Percentiles rank a stretch among this genome's conserved stretches.
These are phyloP conservation scores for Tricladium varicosporioides DNA, from an alignment of 2,329 filamentous ascomycete genomes.

Conservation along the genomic window DNA sequence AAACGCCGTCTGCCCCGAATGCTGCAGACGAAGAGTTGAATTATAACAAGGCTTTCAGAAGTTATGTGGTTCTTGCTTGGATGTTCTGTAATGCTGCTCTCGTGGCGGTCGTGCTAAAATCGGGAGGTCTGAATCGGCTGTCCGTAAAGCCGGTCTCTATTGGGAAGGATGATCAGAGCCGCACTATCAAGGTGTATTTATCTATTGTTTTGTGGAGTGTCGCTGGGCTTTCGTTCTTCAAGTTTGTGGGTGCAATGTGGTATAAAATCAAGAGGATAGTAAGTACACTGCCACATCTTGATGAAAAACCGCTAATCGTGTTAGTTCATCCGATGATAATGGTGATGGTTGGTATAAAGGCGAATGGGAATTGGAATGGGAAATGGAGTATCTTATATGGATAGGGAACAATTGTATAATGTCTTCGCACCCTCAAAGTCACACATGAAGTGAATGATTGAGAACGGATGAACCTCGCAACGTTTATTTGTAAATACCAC, in stretches of 20 bases:
- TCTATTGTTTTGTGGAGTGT: slow-evolving; percentile 28
- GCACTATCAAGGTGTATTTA: slow-evolving; percentile 22
- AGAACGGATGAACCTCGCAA: too few species aligned
- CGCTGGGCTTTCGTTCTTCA: slow-evolving; percentile 22
- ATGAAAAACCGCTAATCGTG: not conserved
- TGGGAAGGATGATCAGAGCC: slow-evolving; percentile 66
- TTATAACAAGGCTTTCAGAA: slow-evolving; percentile 93
- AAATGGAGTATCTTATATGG: too few species aligned
- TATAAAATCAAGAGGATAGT: slow-evolving; percentile 21
- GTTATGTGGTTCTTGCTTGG: slow-evolving; percentile 86
- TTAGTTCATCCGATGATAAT: not conserved
- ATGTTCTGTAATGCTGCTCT: slow-evolving; percentile 93
- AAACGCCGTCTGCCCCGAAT: slow-evolving; percentile 50
- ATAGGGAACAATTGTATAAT: too few species aligned
- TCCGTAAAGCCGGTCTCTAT: slow-evolving; percentile 70
- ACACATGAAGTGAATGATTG: too few species aligned
- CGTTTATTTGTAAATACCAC: too few species aligned
- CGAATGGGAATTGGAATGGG: too few species aligned
- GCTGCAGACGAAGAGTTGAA: slow-evolving; percentile 80
- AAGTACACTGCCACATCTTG: slow-evolving; percentile 1
- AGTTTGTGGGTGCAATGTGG: slow-evolving; percentile 26
- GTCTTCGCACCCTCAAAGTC: too few species aligned
- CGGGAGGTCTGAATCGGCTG: slow-evolving; percentile 81
- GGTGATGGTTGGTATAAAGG: not conserved
- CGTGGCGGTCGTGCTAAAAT: slow-evolving; percentile 78